A percentile compares a stretch with the other conserved stretches of the same genome.
Conservation (phyloP, 1,284 basidiomycete genomes). For the Ustilago cynodontis region DNA sequence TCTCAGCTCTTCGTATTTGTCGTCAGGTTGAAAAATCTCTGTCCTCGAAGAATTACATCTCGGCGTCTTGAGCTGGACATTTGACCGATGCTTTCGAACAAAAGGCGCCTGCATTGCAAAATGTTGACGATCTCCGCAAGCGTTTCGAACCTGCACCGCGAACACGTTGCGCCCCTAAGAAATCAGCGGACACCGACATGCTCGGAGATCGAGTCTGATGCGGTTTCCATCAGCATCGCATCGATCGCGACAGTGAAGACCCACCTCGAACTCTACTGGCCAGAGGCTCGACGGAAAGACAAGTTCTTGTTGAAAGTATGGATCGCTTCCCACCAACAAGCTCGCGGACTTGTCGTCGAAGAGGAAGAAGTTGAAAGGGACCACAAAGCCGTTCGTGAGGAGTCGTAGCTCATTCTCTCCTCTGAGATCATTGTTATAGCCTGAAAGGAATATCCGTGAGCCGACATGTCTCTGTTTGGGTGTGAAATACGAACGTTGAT, state of each 20-base stretch:
- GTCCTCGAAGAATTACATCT: not conserved
- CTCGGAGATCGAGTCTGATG: not conserved
- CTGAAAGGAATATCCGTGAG: too few relatives aligned
- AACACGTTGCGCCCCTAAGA: not conserved
- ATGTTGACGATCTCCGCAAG: constrained; percentile 2
- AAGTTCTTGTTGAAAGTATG: not conserved
- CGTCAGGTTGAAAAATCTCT: too few relatives aligned
- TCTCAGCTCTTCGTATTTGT: too few relatives aligned
- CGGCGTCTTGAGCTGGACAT: not conserved
- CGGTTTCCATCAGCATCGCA: not conserved
- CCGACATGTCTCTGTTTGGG: not conserved
- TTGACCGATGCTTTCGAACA: constrained; percentile 1
- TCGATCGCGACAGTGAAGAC: not conserved
- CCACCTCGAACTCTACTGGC: not conserved
- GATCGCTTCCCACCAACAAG: not conserved
- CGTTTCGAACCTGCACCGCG: constrained; percentile 5
- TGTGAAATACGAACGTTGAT: too few relatives aligned
- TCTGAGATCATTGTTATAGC: too few relatives aligned
- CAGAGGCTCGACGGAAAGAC: not conserved
- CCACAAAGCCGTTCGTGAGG: not conserved
- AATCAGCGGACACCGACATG: not conserved
- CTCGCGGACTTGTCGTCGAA: not conserved
- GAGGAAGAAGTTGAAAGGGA: not conserved
- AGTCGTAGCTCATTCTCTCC: too few relatives aligned
- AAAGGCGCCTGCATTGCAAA: not conserved